A percentile compares a stretch with the other conserved stretches of the same genome.
phyloP scores from a whole-genome alignment of 495 filamentous ascomycete genomes.

The Hypoxylon trugodes region DNA sequence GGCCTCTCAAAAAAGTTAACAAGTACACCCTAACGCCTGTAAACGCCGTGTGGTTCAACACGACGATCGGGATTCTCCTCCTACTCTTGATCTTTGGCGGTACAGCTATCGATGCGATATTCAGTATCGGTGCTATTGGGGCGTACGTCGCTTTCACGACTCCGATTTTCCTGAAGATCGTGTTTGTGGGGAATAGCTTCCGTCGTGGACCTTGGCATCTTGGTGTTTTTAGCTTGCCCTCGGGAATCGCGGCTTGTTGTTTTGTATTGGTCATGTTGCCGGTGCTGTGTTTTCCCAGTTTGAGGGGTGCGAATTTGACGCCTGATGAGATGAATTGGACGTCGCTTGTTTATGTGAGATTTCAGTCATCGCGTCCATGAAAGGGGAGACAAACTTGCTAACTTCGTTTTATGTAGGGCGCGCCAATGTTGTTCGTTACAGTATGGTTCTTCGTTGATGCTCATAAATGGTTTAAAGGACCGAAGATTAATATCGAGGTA shows the following conservation, averaged over 20 bases:
- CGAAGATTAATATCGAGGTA: conserved; percentile 70
- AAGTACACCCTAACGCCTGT: conserved; percentile 73
- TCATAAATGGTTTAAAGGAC: conserved; percentile 76
- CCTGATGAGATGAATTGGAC: conserved; percentile 79
- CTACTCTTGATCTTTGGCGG: conserved; percentile 77
- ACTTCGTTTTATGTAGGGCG: conserved; percentile 36
- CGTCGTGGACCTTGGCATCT: conserved; percentile 78
- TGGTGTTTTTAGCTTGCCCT: conserved; percentile 66
- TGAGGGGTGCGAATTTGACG: conserved; percentile 64
- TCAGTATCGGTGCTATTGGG: conserved; percentile 79
- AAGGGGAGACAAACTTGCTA: conserved; percentile 1
- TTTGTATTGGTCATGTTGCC: conserved; percentile 80
- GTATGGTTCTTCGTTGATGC: conserved; percentile 78
- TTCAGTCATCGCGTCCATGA: conserved; percentile 47
- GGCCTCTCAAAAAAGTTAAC: conserved; percentile 73
- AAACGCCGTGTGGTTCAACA: conserved; percentile 81
- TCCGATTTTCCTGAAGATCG: conserved; percentile 77
- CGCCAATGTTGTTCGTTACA: conserved; percentile 63
- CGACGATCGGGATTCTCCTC: conserved; percentile 68
- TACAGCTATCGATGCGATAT: conserved; percentile 73
- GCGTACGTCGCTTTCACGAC: conserved; percentile 79
- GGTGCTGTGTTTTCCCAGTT: conserved; percentile 74
- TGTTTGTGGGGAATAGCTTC: conserved; percentile 76
- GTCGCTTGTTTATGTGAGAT: conserved; percentile 69
- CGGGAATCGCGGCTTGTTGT: conserved; percentile 66